phyloP scores from a whole-genome alignment of 768 basidiomycete species.

The Dentipellis sp. region DNA sequence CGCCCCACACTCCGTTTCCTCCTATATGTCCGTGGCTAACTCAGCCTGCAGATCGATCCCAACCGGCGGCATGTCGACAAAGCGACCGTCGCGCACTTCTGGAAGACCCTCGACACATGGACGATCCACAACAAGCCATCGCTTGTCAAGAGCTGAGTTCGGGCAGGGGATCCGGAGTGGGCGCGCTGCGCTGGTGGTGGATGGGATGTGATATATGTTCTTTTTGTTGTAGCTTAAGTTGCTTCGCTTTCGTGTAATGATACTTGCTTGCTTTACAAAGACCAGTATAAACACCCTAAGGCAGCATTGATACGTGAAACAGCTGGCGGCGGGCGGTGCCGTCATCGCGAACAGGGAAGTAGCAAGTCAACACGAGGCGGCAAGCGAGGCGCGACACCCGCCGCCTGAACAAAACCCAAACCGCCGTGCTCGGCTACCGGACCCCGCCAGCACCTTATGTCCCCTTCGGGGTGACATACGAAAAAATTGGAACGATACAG shows the following conservation, averaged over 20 bases:
- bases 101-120: constrained; percentile 88
- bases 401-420: neutral
- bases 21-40: neutral
- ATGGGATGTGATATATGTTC: neutral
- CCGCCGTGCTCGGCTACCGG: neutral
- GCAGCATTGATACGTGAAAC: neutral
- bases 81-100: constrained; percentile 90
- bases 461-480: constrained; percentile 89
- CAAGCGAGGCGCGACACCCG: neutral
- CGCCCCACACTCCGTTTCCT: neutral
- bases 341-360: neutral
- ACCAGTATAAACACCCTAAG: too few relatives aligned
- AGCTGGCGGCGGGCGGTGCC: neutral
- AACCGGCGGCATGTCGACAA: constrained; percentile 89
- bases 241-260: neutral
- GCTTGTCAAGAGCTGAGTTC: constrained; percentile 38
- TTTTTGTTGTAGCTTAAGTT: neutral
- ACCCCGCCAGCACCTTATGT: neutral
- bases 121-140: constrained; percentile 73
- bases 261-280: neutral
- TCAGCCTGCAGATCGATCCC: constrained; percentile 71
- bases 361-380: neutral
- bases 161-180: neutral
- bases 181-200: neutral
- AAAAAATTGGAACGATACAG: constrained; percentile 99